Conservation (phyloP, 2,329 filamentous ascomycete genomes). For the Aureobasidium zeae region DNA sequence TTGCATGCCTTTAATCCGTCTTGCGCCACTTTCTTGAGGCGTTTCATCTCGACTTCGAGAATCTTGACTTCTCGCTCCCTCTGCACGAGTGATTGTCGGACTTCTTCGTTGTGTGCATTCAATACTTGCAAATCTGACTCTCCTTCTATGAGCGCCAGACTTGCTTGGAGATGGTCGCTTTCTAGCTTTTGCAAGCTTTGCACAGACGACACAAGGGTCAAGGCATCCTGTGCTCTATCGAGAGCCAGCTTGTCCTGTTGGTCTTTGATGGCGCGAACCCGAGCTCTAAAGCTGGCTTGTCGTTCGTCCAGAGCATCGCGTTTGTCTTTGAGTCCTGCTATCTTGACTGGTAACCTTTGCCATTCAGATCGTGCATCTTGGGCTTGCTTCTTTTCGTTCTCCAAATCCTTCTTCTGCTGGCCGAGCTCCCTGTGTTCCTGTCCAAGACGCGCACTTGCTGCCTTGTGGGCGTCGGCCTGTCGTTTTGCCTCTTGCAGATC, state of each 20-base stretch:
- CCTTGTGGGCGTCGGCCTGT: constrained; percentile 24
- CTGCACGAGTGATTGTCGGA: constrained; percentile 45
- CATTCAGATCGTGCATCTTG: constrained; percentile 56
- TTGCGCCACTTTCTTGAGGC: constrained; percentile 15
- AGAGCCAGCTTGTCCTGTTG: constrained; percentile 29
- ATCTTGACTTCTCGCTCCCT: constrained; percentile 35
- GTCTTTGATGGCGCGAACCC: constrained; percentile 38
- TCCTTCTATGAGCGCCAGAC: constrained; percentile 68
- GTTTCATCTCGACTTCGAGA: constrained; percentile 27
- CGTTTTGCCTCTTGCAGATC: constrained; percentile 33
- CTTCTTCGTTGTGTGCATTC: constrained; percentile 53
- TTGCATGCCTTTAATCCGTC: constrained; percentile 19
- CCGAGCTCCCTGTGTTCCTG: constrained; percentile 23
- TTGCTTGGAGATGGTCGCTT: constrained; percentile 56
- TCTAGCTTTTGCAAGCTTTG: constrained; percentile 53
- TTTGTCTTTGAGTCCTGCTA: constrained; percentile 48
- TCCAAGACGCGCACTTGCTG: constrained; percentile 18
- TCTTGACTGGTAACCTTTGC: constrained; percentile 59
- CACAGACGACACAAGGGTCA: constrained; percentile 53
- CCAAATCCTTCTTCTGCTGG: constrained; percentile 31
- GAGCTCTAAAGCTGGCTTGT: constrained; percentile 52
- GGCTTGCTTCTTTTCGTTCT: constrained; percentile 54
- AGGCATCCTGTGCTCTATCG: constrained; percentile 32
- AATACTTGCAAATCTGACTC: constrained; percentile 67
- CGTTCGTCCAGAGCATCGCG: constrained; percentile 38